Evolutionary conservation across 352 stramenopile genomes (phyloP), one percentile per base, ranked within the genome.

Genomic region (Phytophthora sojae): DNA sequence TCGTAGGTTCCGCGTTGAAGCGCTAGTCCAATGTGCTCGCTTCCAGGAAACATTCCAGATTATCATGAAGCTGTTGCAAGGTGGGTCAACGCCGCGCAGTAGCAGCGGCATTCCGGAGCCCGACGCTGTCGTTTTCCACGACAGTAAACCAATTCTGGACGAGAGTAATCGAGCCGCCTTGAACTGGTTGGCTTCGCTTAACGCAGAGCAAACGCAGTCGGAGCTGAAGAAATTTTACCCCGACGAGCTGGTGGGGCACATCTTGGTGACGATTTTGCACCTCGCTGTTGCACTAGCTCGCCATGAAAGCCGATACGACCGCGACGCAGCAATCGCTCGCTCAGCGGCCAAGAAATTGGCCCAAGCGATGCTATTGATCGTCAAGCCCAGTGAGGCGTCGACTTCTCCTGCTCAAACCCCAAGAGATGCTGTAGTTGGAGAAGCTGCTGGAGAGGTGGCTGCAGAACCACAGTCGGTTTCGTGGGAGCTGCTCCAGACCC

Each of bases 21-120:
- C 80, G 15, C 73, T 94, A 7, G 58, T 77, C 39, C 80, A 83
- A 47, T 82, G 79, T 32, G 85, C 82, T 15, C 79, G 83, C 6
- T 83, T 88, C 37, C 69, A 83, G 7, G 80, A 93, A 64, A 85
- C 82, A 3, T 74, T 90, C 12, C 62, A 68, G 15, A 44, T 78
- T 8, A n/a, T 91, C 4, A 66, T 62, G 4, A 15, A 45, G 2
- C 42, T 93, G 8, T 14, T 92, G 17, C 54, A 49, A 57, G 57
- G 50, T 62, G 62, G 54, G 9, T 17, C 56, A 17, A 76, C 61
- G 4, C 62, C 80, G 25, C 45, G 32, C 30, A 72, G 21, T 52
- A 72, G n/a, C 39, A 74, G 2, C 32, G 56, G 51, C 4, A 26
- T 19, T 11, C 52, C 59, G 2, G 52, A 62, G 8, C 1, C 51